These are phyloP conservation scores for Wallemia hederae DNA, from an alignment of 1,284 basidiomycete species.

Conservation along the genomic window DNA sequence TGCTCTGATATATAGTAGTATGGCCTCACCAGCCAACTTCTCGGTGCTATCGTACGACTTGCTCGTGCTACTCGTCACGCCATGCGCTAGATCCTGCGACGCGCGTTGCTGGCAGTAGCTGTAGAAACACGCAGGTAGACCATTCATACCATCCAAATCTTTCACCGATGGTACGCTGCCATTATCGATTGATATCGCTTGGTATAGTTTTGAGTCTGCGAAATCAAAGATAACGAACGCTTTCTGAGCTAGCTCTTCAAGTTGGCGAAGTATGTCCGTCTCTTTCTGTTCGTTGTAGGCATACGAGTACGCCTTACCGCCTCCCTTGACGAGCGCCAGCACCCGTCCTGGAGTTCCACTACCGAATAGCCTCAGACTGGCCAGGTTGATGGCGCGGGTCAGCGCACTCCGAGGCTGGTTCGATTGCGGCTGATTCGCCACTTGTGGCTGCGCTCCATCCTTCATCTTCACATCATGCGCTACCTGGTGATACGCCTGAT, in stretches of 20 bases:
- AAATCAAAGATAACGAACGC: conserved; percentile 73
- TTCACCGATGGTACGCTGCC: conserved; percentile 46
- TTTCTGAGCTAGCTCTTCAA: conserved; percentile 84
- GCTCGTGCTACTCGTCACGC: conserved; percentile 5
- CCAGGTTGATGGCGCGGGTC: conserved; percentile 56
- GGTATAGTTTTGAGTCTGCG: conserved; percentile 72
- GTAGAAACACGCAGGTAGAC: conserved; percentile 1
- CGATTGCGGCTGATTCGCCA: conserved; percentile 7
- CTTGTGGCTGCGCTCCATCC: conserved; percentile 12
- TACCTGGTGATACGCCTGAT: conserved; percentile 8
- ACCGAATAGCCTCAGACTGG: conserved; percentile 71
- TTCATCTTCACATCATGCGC: conserved; percentile 7
- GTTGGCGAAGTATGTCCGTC: conserved; percentile 35
- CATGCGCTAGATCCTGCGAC: neutral
- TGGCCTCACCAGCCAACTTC: conserved; percentile 30
- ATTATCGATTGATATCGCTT: conserved; percentile 10
- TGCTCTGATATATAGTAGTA: conserved; percentile 73
- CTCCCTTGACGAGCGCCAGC: conserved; percentile 5
- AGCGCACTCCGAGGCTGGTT: conserved; percentile 26
- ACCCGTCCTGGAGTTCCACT: conserved; percentile 10
- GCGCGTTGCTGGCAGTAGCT: neutral
- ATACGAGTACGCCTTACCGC: conserved; percentile 8
- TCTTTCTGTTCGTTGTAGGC: conserved; percentile 40
- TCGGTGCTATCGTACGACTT: conserved; percentile 11
- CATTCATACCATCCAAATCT: conserved; percentile 22